Evolutionary conservation across 306 rosid genomes (phyloP), one percentile per base, ranked within the genome.

Genomic region (Comarum palustre): DNA sequence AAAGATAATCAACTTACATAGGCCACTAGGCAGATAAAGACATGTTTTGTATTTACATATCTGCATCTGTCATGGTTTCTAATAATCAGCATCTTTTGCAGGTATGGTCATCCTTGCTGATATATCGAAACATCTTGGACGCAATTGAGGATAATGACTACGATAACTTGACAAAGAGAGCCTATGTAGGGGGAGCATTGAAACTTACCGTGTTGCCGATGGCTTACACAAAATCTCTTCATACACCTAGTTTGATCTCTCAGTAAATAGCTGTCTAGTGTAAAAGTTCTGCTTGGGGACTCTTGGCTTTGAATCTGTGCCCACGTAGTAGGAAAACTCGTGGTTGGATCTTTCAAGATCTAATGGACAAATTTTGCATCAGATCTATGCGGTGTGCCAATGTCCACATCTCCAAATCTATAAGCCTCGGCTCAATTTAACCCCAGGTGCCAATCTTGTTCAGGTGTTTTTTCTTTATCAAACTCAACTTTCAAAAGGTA

Each of bases 81-180:
- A 27, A 13, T 41, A 68, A 17, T 41, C 25, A 65, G 63, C 58
- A 70, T 38, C 78, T 46, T 75, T 41, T 82, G 78, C 79, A 92
- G 98, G 96, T 90, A 48, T 93, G 96, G 96, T 89, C 97, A 1
- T 87, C 97, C 1, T 71, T 93, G 52, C 72, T 93, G 57, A 52
- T 90, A 78, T 93, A 93, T 65, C 77, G 97, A 0, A 76, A 83
- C 77, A 93, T 93, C 42, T 74, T 89, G 83, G 97, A 90, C 50
- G 93, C 89, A 59, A 93, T 90, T 6, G 96, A 90, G 71, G 92
- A 84, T 7, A 90, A 93, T 51, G 93, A 86, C 55, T 90, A 90
- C 6, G 84, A 90, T 74, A 93, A 89, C 80, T 84, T 93, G 80
- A 89, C 89, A 61, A 93, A 86, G 74, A 77, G 93, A 76, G 98